These are phyloP conservation scores for Aleurites moluccanus DNA, from an alignment of 441 rosid genomes.

Conservation along the genomic window DNA sequence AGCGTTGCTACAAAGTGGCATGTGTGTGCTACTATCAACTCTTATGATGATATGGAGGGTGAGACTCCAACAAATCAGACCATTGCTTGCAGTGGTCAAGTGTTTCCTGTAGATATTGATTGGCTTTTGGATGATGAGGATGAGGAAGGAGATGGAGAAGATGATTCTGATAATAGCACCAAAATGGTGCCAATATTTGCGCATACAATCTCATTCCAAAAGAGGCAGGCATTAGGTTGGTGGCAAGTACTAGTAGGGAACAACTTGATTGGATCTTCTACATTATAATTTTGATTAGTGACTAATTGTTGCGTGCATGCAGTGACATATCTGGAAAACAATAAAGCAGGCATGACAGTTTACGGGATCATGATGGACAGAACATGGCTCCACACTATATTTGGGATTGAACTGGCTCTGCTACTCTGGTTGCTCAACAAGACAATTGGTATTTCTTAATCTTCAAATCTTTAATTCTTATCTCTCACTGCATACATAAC, in stretches of 20 bases:
- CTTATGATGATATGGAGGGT: conserved; percentile 60
- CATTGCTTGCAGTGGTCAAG: conserved; percentile 26
- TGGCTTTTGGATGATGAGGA: conserved; percentile 68
- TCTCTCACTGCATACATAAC: background rate
- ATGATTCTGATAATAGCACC: conserved; percentile 53
- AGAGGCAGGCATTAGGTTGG: conserved; percentile 86
- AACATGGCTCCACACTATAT: conserved; percentile 79
- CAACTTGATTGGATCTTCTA: no score
- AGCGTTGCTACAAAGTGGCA: conserved; percentile 94
- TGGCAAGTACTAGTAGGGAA: background rate
- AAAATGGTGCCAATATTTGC: conserved; percentile 60
- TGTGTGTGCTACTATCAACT: conserved; percentile 75
- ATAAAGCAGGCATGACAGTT: conserved; percentile 82
- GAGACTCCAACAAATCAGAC: conserved; percentile 54
- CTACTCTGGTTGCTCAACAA: conserved; percentile 91
- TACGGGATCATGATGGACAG: conserved; percentile 82
- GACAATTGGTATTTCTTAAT: conserved; percentile 53
- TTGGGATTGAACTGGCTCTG: conserved; percentile 75
- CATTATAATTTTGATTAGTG: background rate
- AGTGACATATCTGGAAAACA: conserved; percentile 85
- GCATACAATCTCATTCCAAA: conserved; percentile 73
- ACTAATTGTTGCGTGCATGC: conserved; percentile 24
- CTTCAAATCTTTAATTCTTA: background rate
- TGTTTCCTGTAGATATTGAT: conserved; percentile 33
- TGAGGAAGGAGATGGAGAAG: conserved; percentile 68